Conservation (phyloP, 352 stramenopile species). For the Globisporangium okanoganense region DNA sequence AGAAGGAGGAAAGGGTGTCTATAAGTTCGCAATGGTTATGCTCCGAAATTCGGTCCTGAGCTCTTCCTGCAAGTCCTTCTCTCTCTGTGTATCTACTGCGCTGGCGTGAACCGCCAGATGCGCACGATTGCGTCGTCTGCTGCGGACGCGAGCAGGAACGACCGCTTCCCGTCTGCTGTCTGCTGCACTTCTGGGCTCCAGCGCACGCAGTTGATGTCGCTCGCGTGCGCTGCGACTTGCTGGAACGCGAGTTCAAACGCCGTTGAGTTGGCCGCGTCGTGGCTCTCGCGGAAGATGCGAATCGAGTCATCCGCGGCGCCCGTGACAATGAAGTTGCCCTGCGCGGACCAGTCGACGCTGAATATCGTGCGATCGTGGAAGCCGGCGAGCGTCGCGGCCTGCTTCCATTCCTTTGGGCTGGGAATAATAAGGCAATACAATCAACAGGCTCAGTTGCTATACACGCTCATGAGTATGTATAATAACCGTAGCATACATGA, state of each 20-base stretch:
- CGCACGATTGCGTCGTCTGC: slow-evolving; percentile 60
- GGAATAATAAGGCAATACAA: background rate
- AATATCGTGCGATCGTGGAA: slow-evolving; percentile 91
- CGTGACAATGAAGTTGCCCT: slow-evolving; percentile 86
- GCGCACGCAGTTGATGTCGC: slow-evolving; percentile 82
- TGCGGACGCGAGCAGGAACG: slow-evolving; percentile 60
- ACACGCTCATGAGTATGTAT: too few relatives aligned
- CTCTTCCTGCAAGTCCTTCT: background rate
- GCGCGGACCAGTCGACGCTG: slow-evolving; percentile 89
- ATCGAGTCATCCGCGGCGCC: slow-evolving; percentile 91
- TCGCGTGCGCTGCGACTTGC: slow-evolving; percentile 54
- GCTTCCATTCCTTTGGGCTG: slow-evolving; percentile 79
- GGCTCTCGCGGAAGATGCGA: slow-evolving; percentile 72
- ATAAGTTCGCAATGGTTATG: slow-evolving; percentile 5
- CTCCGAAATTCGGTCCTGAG: background rate
- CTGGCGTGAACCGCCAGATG: slow-evolving; percentile 61
- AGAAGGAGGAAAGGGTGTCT: slow-evolving; percentile 6
- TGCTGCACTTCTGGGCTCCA: slow-evolving; percentile 45
- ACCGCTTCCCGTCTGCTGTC: slow-evolving; percentile 22
- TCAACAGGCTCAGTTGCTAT: background rate
- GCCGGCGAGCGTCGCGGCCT: slow-evolving; percentile 70
- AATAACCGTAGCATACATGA: background rate
- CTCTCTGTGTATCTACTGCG: background rate
- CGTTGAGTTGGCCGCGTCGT: slow-evolving; percentile 16
- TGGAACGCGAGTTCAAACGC: slow-evolving; percentile 68